Base-by-base conservation (phyloP, 306 rosid genomes). In the Alnus glutinosa region DNA sequence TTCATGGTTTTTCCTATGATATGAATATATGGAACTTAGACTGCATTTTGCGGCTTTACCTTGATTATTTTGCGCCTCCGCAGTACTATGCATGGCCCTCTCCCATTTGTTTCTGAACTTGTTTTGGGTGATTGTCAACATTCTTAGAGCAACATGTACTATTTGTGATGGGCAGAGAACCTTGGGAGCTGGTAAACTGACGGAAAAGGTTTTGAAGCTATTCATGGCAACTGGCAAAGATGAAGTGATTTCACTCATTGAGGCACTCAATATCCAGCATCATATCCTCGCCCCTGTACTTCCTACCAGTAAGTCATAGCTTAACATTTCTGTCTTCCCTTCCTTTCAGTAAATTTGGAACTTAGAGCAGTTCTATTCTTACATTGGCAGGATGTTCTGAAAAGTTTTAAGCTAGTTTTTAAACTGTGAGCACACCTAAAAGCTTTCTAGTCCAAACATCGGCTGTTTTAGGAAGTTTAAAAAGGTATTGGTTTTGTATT, bases 161-260 rank as follows among this genome's bases (percentile, higher is more conserved):
- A 49, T 69, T 55, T 83, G 64, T 80, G 71, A 44, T 81, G 83
- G 57, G 70, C 92, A 96, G 99, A 92, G 86, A 91, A 90, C 97
- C 18, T 71, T 93, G 89, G 85, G 58, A 48, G 98, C 99, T 61
- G 98, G 99, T 58, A 96, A 93, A 83, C 86, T 96, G 78, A 96
- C 87, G 71, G 97, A 93, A 87, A 93, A 90, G 80, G 89, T 96
- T 81, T 85, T 96, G 87, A 93, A 87, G 82, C 85, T 93, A 80
- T 93, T 91, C 47, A 48, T 91, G 58, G 93, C 94, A 44, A 88
- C 94, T 11, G 98, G 96, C 79, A 96, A 90, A 82, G 98, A 91
- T 49, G 98, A 96, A 89, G 89, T 96, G 32, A 89, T 91, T 80
- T 88, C 98, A 57, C 78, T 91, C 67, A 89, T 96, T 71, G 84